Evolutionary conservation across 2,329 filamentous ascomycete genomes (phyloP), one percentile per base, ranked within the genome.

Genomic region (Fusarium anguioides): DNA sequence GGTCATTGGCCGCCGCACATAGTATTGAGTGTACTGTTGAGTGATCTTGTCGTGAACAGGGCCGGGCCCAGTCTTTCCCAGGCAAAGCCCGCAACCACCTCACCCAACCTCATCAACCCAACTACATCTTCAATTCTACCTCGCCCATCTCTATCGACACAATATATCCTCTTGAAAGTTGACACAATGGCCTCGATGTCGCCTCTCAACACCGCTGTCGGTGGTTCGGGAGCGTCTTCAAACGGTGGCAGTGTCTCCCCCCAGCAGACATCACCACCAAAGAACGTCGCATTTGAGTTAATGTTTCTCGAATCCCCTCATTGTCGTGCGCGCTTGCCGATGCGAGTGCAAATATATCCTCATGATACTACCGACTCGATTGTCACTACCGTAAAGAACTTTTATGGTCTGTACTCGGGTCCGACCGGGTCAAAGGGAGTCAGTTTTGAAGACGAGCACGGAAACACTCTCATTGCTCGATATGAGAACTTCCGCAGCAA

Each of bases 281-380:
- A 94, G 83, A 90, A 89, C 75, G 90, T 94, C 81, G 87, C 90
- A 82, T 94, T 95, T 79, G 89, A 93, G 79, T 85, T 94, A 53
- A 83, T 93, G 71, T 88, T 91, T 72, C 84, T 86, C 52, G 87
- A 91, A 72, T 86, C 87, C 29, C 87, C 88, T 62, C 87, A 90
- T 75, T 88, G 87, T 72, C 87, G 88, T 72, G 91, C 91, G 80
- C 89, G 92, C 75, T 83, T 94, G 70, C 91, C 92, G n/a, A 90
- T 95, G 87, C 86, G 91, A 74, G 91, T 95, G 52, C 92, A 96
- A 75, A 97, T 99, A 72, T 97, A 91, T 75, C 93, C 93, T 44
- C 94, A 98, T 79, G 96, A 99, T 82, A 94, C 93, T 50, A 98
- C 95, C 21, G 95, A 98, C 77, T 97, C 94, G 33, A 99, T 99